These are phyloP conservation scores for Aspergillus ostianus DNA, from an alignment of 495 filamentous ascomycete genomes.

Conservation along the genomic window DNA sequence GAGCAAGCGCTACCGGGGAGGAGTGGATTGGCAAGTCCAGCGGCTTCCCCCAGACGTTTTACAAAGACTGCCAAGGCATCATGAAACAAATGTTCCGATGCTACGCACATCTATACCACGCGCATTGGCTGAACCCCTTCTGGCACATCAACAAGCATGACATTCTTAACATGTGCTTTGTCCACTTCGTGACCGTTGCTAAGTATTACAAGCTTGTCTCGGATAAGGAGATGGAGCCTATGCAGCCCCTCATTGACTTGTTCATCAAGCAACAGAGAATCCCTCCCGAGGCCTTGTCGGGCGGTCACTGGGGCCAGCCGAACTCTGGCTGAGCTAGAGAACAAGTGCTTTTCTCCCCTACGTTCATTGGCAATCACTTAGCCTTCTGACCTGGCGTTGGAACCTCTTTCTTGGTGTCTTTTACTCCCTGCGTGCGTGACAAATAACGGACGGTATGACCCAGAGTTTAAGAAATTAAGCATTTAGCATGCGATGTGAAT, in stretches of 20 bases:
- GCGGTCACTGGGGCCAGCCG: slow-evolving; percentile 49
- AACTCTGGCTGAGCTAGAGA: slow-evolving; percentile 35
- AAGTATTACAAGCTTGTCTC: slow-evolving; percentile 79
- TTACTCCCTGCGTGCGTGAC: slow-evolving; percentile 4
- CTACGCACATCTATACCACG: slow-evolving; percentile 88
- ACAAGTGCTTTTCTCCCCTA: slow-evolving; percentile 14
- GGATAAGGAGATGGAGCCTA: slow-evolving; percentile 84
- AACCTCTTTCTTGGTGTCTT: slow-evolving; percentile 16
- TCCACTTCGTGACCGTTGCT: slow-evolving; percentile 86
- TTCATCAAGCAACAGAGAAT: slow-evolving; percentile 84
- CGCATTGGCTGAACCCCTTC: slow-evolving; percentile 77
- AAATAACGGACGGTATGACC: slow-evolving; percentile 29
- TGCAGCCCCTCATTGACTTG: slow-evolving; percentile 87
- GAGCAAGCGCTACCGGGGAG: slow-evolving; percentile 43
- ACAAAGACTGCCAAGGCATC: slow-evolving; percentile 82
- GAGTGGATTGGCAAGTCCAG: slow-evolving; percentile 86
- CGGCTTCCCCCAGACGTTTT: slow-evolving; percentile 83
- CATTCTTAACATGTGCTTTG: slow-evolving; percentile 92
- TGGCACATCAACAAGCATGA: slow-evolving; percentile 81
- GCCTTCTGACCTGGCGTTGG: slow-evolving; percentile 44
- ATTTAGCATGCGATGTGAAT: slow-evolving; percentile 47
- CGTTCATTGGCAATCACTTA: slow-evolving; percentile 28
- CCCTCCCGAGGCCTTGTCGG: slow-evolving; percentile 60
- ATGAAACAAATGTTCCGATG: slow-evolving; percentile 97
- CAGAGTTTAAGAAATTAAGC: slow-evolving; percentile 31